Evolutionary conservation across 1,284 basidiomycete species (phyloP), one percentile per base, ranked within the genome.

Genomic region (Somion occarium): DNA sequence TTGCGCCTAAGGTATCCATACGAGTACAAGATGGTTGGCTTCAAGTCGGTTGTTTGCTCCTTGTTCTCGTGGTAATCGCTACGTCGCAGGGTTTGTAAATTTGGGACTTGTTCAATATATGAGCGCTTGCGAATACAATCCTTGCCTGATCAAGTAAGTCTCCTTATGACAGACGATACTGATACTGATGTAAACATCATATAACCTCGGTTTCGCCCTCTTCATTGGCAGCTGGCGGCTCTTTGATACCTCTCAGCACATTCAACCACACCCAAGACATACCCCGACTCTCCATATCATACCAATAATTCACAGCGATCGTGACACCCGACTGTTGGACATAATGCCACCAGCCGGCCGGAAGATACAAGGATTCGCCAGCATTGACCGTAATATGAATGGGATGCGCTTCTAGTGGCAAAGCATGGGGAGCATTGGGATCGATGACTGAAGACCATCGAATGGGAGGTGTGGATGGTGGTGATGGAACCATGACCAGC

Each of bases 261-360:
- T 75, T 81, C 24, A 86, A 62, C 66, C 81, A 72, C 7, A 84
- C 74, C 87, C 87, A 91, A 9, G 73, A 69, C 67, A 79, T 78
- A 4, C 88, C 88, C 49, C 75, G 70, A 63, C 82, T 78, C 60
- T 90, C 85, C 58, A 85, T 76, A 59, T 93, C 90, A 63, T 91
- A 93, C 84, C 85, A 95, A 84, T 91, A 93, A 61, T 95, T 96
- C 25, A 93, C 65, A 1, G 92, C 92, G 48, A 94, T 83, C 5
- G 76, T 71, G 59, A 79, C 69, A 19, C 73, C 76, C 54, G 82
- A 70, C 67, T 91, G 79, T 27, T 77, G 73, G 41, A 96, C 92
- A 62, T 88, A 79, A 66, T 96, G 93, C 85, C 88, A 96, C 93
- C 93, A 96, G 0, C 90, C 85, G 1, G 87, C 81, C 18, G 93